Conservation (phyloP, 495 filamentous ascomycete species). For the Penicillium cataractarum region DNA sequence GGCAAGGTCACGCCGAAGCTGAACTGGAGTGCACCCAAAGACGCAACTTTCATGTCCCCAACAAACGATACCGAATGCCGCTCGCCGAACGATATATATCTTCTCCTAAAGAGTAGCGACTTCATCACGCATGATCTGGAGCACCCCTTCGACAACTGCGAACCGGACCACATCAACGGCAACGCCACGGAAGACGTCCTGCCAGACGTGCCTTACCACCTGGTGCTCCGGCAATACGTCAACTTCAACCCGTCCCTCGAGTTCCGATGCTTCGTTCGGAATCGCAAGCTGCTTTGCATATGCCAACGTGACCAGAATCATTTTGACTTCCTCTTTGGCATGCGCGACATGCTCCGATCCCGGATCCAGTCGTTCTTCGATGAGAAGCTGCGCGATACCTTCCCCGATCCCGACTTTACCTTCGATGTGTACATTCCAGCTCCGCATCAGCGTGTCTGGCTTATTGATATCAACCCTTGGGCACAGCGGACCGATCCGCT, state of each 20-base stretch:
- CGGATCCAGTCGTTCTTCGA: conserved; percentile 76
- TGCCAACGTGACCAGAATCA: conserved; percentile 89
- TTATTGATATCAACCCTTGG: conserved; percentile 97
- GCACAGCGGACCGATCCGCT: conserved; percentile 85
- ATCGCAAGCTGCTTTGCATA: conserved; percentile 75
- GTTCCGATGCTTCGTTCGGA: conserved; percentile 91
- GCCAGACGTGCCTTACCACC: conserved; percentile 59
- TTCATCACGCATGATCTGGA: conserved; percentile 95
- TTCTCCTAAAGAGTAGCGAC: conserved; percentile 88
- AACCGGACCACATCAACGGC: conserved; percentile 20
- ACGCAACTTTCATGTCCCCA: conserved; percentile 92
- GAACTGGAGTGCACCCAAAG: conserved; percentile 96
- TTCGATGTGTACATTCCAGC: conserved; percentile 92
- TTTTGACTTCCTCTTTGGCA: conserved; percentile 75
- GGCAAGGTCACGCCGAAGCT: conserved; percentile 88
- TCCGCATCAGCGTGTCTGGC: conserved; percentile 73
- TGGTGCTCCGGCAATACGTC: conserved; percentile 86
- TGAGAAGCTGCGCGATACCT: conserved; percentile 67
- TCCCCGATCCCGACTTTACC: conserved; percentile 80
- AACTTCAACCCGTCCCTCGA: conserved; percentile 87
- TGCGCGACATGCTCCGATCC: conserved; percentile 63
- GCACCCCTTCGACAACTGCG: conserved; percentile 85
- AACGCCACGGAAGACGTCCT: conserved; percentile 12
- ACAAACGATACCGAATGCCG: conserved; percentile 91
- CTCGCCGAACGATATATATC: conserved; percentile 85